Conservation (phyloP, 192 early-diverging fungal species). For the Oehlia diaphana region DNA sequence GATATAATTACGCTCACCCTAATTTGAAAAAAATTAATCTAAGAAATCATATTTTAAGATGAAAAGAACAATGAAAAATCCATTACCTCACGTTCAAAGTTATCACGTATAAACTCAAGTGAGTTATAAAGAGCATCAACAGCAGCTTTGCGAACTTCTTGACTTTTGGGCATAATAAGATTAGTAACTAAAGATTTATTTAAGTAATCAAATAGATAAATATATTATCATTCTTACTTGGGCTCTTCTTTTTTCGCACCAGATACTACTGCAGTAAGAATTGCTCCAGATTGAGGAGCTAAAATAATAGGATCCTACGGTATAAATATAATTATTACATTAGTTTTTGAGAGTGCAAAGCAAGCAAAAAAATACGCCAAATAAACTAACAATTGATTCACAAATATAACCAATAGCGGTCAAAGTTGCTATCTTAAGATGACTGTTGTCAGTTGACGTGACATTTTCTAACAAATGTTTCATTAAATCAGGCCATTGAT, state of each 20-base stretch:
- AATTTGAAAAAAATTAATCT: conserved; percentile 3
- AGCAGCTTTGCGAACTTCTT: conserved; percentile 86
- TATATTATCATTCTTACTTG: conserved; percentile 43
- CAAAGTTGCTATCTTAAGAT: conserved; percentile 78
- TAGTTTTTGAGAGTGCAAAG: not conserved
- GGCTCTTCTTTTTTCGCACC: conserved; percentile 94
- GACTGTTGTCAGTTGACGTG: conserved; percentile 60
- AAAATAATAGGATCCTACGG: conserved; percentile 76
- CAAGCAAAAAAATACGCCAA: not conserved
- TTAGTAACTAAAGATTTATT: not conserved
- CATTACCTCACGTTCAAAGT: conserved; percentile 87
- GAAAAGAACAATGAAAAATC: not conserved
- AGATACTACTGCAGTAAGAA: conserved; percentile 92
- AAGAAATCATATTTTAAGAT: conserved; percentile 11
- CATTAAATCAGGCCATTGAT: conserved; percentile 88
- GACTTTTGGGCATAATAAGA: conserved; percentile 40
- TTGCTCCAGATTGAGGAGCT: conserved; percentile 78
- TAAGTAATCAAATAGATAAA: conserved; percentile 24
- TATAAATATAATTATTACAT: not conserved
- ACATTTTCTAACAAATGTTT: conserved; percentile 76
- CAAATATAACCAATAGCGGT: conserved; percentile 93
- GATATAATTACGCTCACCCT: conserved; percentile 95
- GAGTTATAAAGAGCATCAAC: conserved; percentile 92
- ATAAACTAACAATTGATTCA: conserved; percentile 75
- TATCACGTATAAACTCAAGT: conserved; percentile 90